phyloP scores from a whole-genome alignment of 176 grass and related monocot species.

The Pharus latifolius region DNA sequence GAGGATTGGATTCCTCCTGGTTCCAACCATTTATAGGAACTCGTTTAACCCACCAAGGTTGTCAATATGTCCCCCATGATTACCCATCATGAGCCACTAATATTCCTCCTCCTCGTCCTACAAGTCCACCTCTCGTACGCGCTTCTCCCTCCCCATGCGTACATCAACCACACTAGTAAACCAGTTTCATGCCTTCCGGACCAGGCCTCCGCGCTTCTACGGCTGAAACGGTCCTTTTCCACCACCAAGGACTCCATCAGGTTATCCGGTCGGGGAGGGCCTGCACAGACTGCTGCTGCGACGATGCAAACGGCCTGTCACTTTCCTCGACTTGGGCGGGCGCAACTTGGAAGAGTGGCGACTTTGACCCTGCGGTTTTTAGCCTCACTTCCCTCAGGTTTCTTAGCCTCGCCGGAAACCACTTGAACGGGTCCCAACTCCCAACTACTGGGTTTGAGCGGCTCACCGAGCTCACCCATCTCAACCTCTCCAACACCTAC shows the following conservation, averaged over 20 bases:
- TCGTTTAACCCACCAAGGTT: background rate
- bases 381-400: conserved; percentile 22
- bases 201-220: background rate
- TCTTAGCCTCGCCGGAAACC: conserved; percentile 29
- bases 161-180: background rate
- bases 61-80: background rate
- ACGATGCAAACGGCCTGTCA: conserved; percentile 4
- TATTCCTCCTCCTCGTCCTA: background rate
- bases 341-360: background rate
- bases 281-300: conserved; percentile 13
- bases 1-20: too few species aligned
- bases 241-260: background rate
- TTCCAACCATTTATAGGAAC: too few species aligned
- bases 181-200: background rate
- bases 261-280: too few species aligned
- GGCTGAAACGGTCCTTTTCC: background rate
- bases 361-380: conserved; percentile 15
- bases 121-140: background rate
- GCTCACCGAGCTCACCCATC: conserved; percentile 25
- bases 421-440: conserved; percentile 5
- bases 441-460: conserved; percentile 13
- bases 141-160: background rate
- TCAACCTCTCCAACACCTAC: conserved; percentile 43
- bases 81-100: background rate
- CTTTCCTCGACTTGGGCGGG: conserved; percentile 20